Evolutionary conservation across 2,329 filamentous ascomycete species (phyloP).

Genomic region (Beauveria sp.): DNA sequence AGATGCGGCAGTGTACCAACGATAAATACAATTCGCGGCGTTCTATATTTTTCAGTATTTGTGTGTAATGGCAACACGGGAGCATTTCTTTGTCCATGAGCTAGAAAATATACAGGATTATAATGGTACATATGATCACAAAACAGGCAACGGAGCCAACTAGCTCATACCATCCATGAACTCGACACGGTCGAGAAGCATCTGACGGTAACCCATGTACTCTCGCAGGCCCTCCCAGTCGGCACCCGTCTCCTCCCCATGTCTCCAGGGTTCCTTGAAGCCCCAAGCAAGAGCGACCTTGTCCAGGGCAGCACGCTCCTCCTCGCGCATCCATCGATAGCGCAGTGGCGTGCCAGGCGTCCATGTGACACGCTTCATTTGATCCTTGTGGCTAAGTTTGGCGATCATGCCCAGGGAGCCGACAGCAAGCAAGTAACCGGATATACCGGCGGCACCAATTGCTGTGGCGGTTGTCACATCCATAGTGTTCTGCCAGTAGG

Average conservation of each 20-base stretch:
- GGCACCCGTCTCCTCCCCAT: constrained; percentile 82
- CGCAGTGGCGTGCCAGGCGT: constrained; percentile 70
- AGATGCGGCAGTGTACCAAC: background rate
- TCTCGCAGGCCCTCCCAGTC: constrained; percentile 85
- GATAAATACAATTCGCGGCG: background rate
- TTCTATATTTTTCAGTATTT: too few relatives aligned
- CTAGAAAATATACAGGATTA: constrained; percentile 6
- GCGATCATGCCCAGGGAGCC: constrained; percentile 77
- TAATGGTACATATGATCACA: constrained; percentile 5
- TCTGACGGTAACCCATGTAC: constrained; percentile 73
- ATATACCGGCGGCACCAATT: constrained; percentile 70
- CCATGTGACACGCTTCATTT: constrained; percentile 94
- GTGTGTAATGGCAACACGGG: background rate
- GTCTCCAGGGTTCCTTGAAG: constrained; percentile 69
- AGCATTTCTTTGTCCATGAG: background rate
- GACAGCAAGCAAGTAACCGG: constrained; percentile 77
- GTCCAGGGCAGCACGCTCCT: constrained; percentile 82
- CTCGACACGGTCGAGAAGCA: constrained; percentile 83
- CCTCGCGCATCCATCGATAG: constrained; percentile 79
- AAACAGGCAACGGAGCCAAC: background rate
- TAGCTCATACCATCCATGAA: constrained; percentile 82
- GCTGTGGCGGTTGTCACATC: constrained; percentile 66
- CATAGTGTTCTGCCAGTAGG: constrained; percentile 57
- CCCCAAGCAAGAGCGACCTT: constrained; percentile 84
- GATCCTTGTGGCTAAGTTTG: constrained; percentile 80